Conservation (phyloP, 2,329 filamentous ascomycete genomes). For the Verticillium tricorpus region DNA sequence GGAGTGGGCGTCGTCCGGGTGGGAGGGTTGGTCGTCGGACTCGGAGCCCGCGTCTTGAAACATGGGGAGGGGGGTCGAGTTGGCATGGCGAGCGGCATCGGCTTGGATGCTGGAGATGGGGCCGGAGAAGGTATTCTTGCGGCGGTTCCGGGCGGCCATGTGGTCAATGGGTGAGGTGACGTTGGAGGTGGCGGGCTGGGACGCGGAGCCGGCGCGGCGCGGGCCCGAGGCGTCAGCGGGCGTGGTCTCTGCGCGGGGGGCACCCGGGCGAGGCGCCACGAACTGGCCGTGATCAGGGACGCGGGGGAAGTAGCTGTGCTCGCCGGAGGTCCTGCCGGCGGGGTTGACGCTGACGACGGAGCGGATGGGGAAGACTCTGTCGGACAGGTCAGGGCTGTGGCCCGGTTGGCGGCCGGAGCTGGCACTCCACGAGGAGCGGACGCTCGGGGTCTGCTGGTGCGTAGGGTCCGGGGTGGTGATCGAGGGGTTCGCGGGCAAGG, state of each 20-base stretch:
- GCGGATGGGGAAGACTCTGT: constrained; percentile 76
- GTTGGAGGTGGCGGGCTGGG: constrained; percentile 6
- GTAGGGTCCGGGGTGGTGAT: constrained; percentile 12
- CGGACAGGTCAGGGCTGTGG: constrained; percentile 29
- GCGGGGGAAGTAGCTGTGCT: constrained; percentile 32
- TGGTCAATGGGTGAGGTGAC: constrained; percentile 15
- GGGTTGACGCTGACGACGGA: constrained; percentile 72
- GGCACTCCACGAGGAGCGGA: constrained; percentile 36
- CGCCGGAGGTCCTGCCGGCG: constrained; percentile 30
- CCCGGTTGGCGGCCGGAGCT: constrained; percentile 35
- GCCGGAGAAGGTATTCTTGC: constrained; percentile 30
- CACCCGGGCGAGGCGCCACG: constrained; percentile 21
- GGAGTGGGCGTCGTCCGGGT: constrained; percentile 1
- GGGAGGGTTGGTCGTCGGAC: constrained; percentile 18
- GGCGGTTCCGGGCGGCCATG: constrained; percentile 16
- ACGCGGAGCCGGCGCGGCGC: constrained; percentile 5
- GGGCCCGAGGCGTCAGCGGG: constrained; percentile 14
- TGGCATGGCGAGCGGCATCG: constrained; percentile 35
- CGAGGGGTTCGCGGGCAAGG: background rate
- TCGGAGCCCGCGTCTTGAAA: constrained; percentile 17
- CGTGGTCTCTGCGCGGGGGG: constrained; percentile 22
- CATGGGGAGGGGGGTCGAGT: constrained; percentile 24
- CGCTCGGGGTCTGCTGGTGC: constrained; percentile 12
- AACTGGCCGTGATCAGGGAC: constrained; percentile 26
- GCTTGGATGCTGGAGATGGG: constrained; percentile 41